A percentile compares a stretch with the other conserved stretches of the same genome.
These are phyloP conservation scores for Pleurotus tuber-regium DNA, from an alignment of 768 basidiomycete genomes.

Conservation along the genomic window DNA sequence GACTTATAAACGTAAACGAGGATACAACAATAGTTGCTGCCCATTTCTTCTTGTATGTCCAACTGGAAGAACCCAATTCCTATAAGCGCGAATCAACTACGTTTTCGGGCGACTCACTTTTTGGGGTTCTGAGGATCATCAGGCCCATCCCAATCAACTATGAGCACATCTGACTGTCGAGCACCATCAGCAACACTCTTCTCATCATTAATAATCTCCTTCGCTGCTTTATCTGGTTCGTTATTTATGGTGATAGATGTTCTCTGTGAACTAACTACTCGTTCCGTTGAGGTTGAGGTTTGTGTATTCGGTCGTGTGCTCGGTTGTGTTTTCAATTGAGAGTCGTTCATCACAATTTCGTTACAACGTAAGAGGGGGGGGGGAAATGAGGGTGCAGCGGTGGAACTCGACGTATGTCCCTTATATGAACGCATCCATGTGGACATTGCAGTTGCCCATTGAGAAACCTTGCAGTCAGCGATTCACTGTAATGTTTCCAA, in stretches of 20 bases:
- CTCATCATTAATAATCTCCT: neutral
- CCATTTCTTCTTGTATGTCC: constrained; percentile 61
- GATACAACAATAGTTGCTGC: constrained; percentile 60
- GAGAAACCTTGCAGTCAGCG: too few species aligned
- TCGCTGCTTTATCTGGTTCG: neutral
- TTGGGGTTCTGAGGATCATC: constrained; percentile 34
- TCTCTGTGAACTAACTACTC: neutral
- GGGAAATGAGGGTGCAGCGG: neutral
- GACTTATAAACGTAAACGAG: constrained; percentile 64
- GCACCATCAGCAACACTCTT: neutral
- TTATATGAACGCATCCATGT: neutral
- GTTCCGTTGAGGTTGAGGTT: neutral
- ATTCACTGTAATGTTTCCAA: too few species aligned
- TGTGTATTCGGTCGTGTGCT: neutral
- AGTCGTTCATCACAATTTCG: neutral
- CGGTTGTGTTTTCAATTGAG: neutral
- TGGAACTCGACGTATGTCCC: neutral
- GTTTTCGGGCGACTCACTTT: constrained; percentile 24
- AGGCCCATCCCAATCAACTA: constrained; percentile 38
- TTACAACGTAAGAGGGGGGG: neutral
- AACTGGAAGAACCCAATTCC: constrained; percentile 33
- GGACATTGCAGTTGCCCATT: neutral
- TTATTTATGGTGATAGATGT: neutral
- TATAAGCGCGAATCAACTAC: neutral
- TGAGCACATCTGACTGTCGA: neutral